Evolutionary conservation across 768 basidiomycete genomes (phyloP), one percentile per base, ranked within the genome.

Genomic region (Kwoniella shandongensis): DNA sequence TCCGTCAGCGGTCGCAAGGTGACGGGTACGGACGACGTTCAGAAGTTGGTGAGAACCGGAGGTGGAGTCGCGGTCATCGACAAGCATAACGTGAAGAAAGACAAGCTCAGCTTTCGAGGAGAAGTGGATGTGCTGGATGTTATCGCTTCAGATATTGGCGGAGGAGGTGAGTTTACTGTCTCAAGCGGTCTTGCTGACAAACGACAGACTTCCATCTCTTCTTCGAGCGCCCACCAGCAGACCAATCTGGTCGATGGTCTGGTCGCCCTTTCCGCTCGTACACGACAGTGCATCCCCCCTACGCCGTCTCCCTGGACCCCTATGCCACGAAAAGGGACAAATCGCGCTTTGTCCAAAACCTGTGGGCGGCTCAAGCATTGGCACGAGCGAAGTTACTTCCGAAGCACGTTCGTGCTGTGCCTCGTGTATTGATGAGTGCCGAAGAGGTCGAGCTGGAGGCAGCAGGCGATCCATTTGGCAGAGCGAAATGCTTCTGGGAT

Each of bases 331-430:
- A 83, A 54, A 73, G 71, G 6, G 88, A 88, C 73, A 94, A 93
- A 76, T 81, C 81, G 38, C 83, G 87, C 8, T 97, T 97, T 71
- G 77, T 97, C 29, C 86, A 91, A 63, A 91, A 91, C 71, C 77
- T 97, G 11, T 97, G 92, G 92, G 82, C 82, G 40, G 86, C 85
- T 22, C 92, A 97, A 73, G 90, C 90, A 7, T 84, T 81, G 44
- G 87, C 87, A 63, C 81, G 92, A 55, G 83, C 89, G 1, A 83
- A 84, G 49, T 76, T 81, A 7, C 88, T 87, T 1, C 88, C 58
- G 30, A 57, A 60, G 39, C 51, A 55, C 39, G 23, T 26, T 29
- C 18, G 36, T 4, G 51, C 39, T 4, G 25, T 51, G 2, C 59
- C 67, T 4, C 32, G 61, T 25, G 63, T 65, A 60, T 81, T 87